Conservation (phyloP, 2,329 filamentous ascomycete species). For the Gyromitra esculenta region DNA sequence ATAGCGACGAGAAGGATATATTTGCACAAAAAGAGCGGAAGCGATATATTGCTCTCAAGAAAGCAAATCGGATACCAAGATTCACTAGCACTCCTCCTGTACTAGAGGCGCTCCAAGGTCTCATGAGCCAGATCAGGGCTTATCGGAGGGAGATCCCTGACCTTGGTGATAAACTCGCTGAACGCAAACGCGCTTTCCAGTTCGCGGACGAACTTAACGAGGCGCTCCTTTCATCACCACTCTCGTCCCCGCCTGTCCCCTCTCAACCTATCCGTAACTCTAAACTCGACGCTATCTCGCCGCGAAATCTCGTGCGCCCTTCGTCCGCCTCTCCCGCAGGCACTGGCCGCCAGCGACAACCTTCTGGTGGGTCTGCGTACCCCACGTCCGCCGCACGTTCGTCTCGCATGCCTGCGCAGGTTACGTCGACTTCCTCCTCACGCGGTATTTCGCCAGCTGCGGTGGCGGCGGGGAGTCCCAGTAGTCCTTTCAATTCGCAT, state of each 20-base stretch:
- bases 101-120: slow-evolving; percentile 61
- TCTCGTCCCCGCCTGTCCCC: slow-evolving; percentile 28
- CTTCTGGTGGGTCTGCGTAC: slow-evolving; percentile 34
- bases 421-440: slow-evolving; percentile 60
- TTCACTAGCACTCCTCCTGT: slow-evolving; percentile 60
- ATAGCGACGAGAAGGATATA: slow-evolving; percentile 21
- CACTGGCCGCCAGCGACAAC: slow-evolving; percentile 32
- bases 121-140: slow-evolving; percentile 62
- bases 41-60: slow-evolving; percentile 49
- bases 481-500: slow-evolving; percentile 55
- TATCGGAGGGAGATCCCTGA: slow-evolving; percentile 63
- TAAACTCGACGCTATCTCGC: slow-evolving; percentile 50
- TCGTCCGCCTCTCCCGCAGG: slow-evolving; percentile 18
- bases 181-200: slow-evolving; percentile 65
- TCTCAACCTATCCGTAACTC: slow-evolving; percentile 37
- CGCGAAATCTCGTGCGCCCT: slow-evolving; percentile 48
- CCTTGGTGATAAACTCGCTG: slow-evolving; percentile 64
- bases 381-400: slow-evolving; percentile 24
- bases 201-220: slow-evolving; percentile 63
- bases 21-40: slow-evolving; percentile 48
- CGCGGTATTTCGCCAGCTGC: slow-evolving; percentile 60
- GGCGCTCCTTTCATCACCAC: slow-evolving; percentile 57
- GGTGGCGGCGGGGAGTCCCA: slow-evolving; percentile 36
- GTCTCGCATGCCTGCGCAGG: slow-evolving; percentile 36
- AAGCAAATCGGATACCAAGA: slow-evolving; percentile 58